Base-by-base conservation (phyloP, 2,329 filamentous ascomycete species). In the Exophiala sp. region DNA sequence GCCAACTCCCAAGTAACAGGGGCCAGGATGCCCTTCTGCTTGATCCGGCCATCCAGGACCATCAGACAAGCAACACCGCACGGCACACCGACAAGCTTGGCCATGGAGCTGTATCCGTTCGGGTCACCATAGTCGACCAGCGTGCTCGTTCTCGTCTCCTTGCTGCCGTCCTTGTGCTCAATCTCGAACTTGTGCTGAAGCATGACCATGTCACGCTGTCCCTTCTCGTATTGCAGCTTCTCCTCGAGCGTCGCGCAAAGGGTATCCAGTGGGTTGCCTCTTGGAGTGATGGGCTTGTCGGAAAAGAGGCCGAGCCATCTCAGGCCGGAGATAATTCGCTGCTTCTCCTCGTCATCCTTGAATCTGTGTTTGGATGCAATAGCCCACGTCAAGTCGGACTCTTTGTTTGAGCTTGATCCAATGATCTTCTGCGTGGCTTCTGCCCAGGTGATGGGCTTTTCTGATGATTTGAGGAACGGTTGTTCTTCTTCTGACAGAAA, bases 171-270 rank as follows among this genome's bases (percentile, higher is more conserved):
- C 73, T 86, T 85, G 73, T 87, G 78, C 78, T 94, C 88, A 63
- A 95, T 89, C 69, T 85, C 85, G 70, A 95, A 95, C 75, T 71
- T 75, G 66, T 77, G 75, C 65, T 77, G 75, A 34, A 78, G 67
- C 75, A 88, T 83, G 33, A 94, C 88, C 62, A 95, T 77, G 72
- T 95, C 91, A 55, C 91, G 86, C 82, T 96, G 90, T 57, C 81
- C 86, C 65, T 87, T 78, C 67, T 82, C 87, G 72, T 86, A 96
- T 72, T 88, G 82, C 89, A 95, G 95, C 84, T 95, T 95, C 78
- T 88, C 76, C 78, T 95, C 90, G 29, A 96, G 82, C 2, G 85
- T 88, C 32, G 89, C 89, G 75, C 91, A 96, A 36, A 96, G 83
- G n/a, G 88, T 92, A 72, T 96, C 91, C 20, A 96, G 81, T 3